Evolutionary conservation across 2,329 filamentous ascomycete genomes (phyloP).

Genomic region (Curvularia lunata): DNA sequence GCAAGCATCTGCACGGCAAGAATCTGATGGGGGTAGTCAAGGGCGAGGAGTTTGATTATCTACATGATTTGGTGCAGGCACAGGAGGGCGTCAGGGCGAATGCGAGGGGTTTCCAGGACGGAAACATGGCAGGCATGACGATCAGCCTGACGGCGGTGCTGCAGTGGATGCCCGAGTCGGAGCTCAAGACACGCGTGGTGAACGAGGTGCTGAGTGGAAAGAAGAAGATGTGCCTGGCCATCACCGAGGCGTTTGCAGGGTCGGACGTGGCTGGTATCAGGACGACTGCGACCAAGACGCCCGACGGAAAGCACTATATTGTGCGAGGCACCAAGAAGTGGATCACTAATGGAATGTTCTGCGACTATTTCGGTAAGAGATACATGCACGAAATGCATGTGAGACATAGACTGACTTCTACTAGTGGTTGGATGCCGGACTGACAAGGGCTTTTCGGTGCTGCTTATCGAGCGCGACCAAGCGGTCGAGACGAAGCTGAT

Average conservation of each 20-base stretch:
- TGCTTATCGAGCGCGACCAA: constrained; percentile 75
- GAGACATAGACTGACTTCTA: too few species aligned
- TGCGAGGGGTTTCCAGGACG: constrained; percentile 82
- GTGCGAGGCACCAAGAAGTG: constrained; percentile 79
- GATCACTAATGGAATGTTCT: constrained; percentile 83
- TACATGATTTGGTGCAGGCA: constrained; percentile 78
- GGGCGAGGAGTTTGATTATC: constrained; percentile 84
- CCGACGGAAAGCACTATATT: constrained; percentile 61
- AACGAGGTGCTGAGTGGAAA: constrained; percentile 76
- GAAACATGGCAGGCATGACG: constrained; percentile 85
- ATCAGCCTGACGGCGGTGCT: constrained; percentile 81
- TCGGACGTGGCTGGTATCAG: constrained; percentile 80
- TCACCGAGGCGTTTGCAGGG: constrained; percentile 88
- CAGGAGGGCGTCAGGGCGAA: constrained; percentile 77
- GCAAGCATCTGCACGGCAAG: constrained; percentile 78
- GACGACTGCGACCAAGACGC: constrained; percentile 67
- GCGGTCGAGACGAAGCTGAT: constrained; percentile 78
- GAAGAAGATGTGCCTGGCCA: constrained; percentile 88
- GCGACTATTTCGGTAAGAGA: constrained; percentile 86
- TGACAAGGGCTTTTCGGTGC: constrained; percentile 76
- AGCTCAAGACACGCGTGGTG: constrained; percentile 70
- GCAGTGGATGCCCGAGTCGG: constrained; percentile 74
- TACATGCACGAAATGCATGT: too few species aligned
- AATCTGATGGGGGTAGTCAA: constrained; percentile 71
- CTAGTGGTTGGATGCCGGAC: constrained; percentile 81